phyloP scores from a whole-genome alignment of 768 basidiomycete species.

The Holtermanniella nyarrowii region DNA sequence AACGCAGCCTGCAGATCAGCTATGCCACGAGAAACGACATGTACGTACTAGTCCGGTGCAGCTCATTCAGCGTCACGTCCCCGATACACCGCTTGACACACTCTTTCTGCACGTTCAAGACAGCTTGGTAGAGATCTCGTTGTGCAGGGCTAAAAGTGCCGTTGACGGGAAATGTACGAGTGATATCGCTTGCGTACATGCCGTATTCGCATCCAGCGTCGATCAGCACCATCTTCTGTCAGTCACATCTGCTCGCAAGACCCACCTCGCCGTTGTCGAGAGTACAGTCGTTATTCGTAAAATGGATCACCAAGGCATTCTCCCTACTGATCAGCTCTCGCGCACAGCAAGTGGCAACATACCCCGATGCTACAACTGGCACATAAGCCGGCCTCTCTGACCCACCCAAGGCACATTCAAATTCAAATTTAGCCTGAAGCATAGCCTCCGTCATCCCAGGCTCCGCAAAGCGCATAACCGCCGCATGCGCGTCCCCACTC shows the following conservation, averaged over 20 bases:
- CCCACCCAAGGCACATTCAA: conserved; percentile 66
- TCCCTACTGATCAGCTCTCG: conserved; percentile 32
- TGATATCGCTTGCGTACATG: conserved; percentile 91
- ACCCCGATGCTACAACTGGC: conserved; percentile 87
- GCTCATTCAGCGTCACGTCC: conserved; percentile 56
- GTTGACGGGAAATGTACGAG: conserved; percentile 67
- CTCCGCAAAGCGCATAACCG: conserved; percentile 71
- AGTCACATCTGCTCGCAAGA: not conserved
- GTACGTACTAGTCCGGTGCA: conserved; percentile 56
- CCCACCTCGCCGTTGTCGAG: conserved; percentile 57
- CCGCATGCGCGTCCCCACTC: conserved; percentile 72
- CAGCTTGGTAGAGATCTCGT: conserved; percentile 62
- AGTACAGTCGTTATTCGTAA: conserved; percentile 79
- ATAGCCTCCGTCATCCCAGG: conserved; percentile 53
- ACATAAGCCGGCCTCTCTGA: conserved; percentile 89
- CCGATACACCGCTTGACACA: conserved; percentile 41
- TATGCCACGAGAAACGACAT: not conserved
- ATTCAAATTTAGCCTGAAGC: conserved; percentile 79
- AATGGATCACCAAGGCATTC: conserved; percentile 86
- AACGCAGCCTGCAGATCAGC: conserved; percentile 45
- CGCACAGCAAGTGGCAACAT: not conserved
- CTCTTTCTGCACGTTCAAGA: conserved; percentile 42
- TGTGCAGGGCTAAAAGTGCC: conserved; percentile 73
- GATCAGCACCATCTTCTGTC: conserved; percentile 51
- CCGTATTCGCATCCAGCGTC: conserved; percentile 89